Evolutionary conservation across 2,329 filamentous ascomycete species (phyloP), one percentile per base, ranked within the genome.

Genomic region (Xylariales sp.): DNA sequence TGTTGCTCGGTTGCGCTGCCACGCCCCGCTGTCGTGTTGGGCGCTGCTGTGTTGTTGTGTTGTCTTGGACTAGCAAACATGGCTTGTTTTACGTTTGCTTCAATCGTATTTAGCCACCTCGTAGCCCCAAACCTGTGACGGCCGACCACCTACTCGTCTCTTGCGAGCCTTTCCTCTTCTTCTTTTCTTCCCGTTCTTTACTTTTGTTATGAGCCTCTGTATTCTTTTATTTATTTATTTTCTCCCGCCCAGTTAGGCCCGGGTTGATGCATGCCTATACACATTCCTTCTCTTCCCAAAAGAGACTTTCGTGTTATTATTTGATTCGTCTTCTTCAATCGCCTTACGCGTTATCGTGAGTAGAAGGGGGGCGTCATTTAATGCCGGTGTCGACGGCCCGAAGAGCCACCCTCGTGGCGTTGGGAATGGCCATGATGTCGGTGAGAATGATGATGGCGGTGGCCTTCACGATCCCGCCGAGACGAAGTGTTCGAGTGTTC

Each of bases 401-500:
- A 75, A 52, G 77, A 75, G 57, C 71, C 70, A 43, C 64, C 66
- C 55, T 76, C 76, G 12, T 75, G 72, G 34, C 75, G 76, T 52
- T 82, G 79, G 39, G 79, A 79, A 69, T 82, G 82, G 59, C 82
- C 76, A 67, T 85, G 83, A 46, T 81, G 77, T 71, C 82, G 82
- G 52, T 69, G 69, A 3, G 65, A 70, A 30, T 81, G 81, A 30
- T 81, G 81, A 68, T 82, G 78, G 52, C 77, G 75, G 64, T 81
- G 80, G 30, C 82, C 80, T 52, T 84, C 82, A 55, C 81, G 78
- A 32, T 85, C 81, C 60, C 78, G 76, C 66, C 82, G 80, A 57
- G 83, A 82, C 3, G 81, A 83, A 39, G 81, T 81, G 32, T 81
- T 81, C 78, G 70, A 83, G 81, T 80, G 80, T 32, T 90, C 88